Percentiles rank a stretch among this genome's conserved stretches.
Conservation (phyloP, 768 basidiomycete species). For the Galerina marginata region DNA sequence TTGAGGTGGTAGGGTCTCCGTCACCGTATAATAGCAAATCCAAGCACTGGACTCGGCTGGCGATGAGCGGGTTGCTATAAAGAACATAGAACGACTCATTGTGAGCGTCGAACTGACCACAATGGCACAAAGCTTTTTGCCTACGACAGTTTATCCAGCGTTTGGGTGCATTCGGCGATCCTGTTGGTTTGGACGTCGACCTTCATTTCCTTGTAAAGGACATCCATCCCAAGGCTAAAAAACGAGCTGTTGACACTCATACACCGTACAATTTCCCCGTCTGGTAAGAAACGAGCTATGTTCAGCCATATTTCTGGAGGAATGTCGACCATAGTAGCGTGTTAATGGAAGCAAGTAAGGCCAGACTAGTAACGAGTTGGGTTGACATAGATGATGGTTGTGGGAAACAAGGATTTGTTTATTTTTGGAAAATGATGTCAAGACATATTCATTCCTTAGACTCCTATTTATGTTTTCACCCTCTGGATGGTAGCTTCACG, state of each 20-base stretch:
- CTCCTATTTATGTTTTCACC: too few species aligned
- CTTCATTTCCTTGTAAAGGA: not conserved
- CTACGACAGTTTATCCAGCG: constrained; percentile 1
- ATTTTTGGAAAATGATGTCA: too few species aligned
- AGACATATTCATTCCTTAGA: too few species aligned
- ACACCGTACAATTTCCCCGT: constrained; percentile 1
- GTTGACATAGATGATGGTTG: too few species aligned
- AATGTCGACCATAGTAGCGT: constrained; percentile 1
- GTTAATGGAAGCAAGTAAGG: too few species aligned
- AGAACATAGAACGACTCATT: not conserved
- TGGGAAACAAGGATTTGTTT: too few species aligned
- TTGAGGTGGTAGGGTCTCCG: too few species aligned
- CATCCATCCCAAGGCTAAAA: constrained; percentile 3
- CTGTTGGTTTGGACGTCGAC: not conserved
- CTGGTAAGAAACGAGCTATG: constrained; percentile 1
- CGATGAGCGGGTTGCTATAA: constrained; percentile 4
- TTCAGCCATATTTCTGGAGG: constrained; percentile 11
- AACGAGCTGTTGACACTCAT: constrained; percentile 7
- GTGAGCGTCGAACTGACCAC: not conserved
- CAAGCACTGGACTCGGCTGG: constrained; percentile 3
- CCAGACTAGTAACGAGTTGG: too few species aligned
- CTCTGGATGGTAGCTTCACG: too few species aligned
- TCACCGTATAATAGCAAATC: not conserved
- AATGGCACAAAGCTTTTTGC: not conserved
- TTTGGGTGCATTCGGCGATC: not conserved